These are phyloP conservation scores for Moesziomyces aphidis DNA, from an alignment of 1,284 basidiomycete species.

Conservation along the genomic window DNA sequence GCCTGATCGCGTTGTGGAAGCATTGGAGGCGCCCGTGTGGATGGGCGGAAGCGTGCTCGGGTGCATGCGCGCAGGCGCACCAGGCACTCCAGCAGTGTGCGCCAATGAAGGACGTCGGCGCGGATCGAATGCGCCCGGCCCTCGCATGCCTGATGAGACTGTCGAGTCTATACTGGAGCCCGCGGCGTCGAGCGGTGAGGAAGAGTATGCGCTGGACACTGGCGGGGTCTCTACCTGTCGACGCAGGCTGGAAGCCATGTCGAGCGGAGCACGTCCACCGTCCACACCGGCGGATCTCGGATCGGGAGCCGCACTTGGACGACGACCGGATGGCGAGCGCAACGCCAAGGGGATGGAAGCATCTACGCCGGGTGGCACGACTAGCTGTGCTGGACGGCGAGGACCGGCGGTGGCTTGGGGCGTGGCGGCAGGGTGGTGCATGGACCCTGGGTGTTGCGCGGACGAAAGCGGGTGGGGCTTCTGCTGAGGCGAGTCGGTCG, in stretches of 20 bases:
- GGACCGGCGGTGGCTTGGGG: conserved; percentile 1
- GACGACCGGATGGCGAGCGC: conserved; percentile 51
- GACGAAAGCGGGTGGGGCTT: conserved; percentile 9
- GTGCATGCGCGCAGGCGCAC: conserved; percentile 18
- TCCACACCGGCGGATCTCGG: conserved; percentile 26
- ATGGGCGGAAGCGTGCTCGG: conserved; percentile 28
- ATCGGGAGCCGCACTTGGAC: conserved; percentile 56
- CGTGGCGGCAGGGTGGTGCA: conserved; percentile 3
- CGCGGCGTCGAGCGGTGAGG: conserved; percentile 30
- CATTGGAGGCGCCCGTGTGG: conserved; percentile 22
- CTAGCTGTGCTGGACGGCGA: conserved; percentile 33
- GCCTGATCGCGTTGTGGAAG: conserved; percentile 13
- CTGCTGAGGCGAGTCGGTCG: conserved; percentile 31
- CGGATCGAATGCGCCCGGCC: conserved; percentile 45
- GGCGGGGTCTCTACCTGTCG: conserved; percentile 55
- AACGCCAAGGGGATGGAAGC: conserved; percentile 40
- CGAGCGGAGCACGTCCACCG: conserved; percentile 21
- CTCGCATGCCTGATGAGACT: conserved; percentile 6
- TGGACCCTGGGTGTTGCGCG: conserved; percentile 4
- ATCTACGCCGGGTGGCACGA: conserved; percentile 25
- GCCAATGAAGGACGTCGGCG: conserved; percentile 29
- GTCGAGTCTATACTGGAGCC: background rate
- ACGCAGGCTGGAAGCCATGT: conserved; percentile 56
- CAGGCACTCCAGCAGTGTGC: background rate
- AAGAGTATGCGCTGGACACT: conserved; percentile 6